phyloP scores from a whole-genome alignment of 306 rosid genomes.

The Rosa persica region DNA sequence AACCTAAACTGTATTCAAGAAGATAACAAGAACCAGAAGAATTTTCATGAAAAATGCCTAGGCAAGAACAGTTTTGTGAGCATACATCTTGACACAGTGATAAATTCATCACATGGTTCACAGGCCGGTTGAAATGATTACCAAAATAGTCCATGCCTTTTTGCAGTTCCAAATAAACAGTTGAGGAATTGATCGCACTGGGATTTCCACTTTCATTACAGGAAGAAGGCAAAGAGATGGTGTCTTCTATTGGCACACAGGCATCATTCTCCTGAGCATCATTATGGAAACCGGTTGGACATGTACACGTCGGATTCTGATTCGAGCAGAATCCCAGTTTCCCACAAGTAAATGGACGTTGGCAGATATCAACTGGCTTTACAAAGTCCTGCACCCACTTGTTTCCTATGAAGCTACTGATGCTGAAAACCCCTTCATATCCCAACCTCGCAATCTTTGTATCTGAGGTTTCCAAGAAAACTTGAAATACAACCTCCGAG shows the following conservation, averaged over 20 bases:
- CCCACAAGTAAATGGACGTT: conserved; percentile 18
- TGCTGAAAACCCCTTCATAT: conserved; percentile 7
- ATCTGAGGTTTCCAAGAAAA: not conserved
- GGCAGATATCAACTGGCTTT: conserved; percentile 13
- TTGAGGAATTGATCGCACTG: not conserved
- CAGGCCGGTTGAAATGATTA: conserved; percentile 10
- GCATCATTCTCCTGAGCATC: not conserved
- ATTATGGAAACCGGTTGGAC: conserved; percentile 11
- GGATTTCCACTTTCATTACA: not conserved
- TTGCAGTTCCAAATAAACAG: conserved; percentile 18
- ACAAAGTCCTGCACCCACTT: conserved; percentile 8
- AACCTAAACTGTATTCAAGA: conserved; percentile 9
- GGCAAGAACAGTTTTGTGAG: conserved; percentile 23
- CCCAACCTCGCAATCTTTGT: conserved; percentile 13
- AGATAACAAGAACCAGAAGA: conserved; percentile 26
- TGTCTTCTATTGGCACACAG: conserved; percentile 7
- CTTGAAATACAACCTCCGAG: not conserved
- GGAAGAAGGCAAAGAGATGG: conserved; percentile 20
- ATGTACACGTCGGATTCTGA: not conserved
- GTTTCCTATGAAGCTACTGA: not conserved
- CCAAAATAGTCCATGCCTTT: conserved; percentile 18
- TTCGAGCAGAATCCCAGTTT: conserved; percentile 14
- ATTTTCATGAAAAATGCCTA: conserved; percentile 13
- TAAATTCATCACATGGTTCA: not conserved
- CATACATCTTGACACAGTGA: conserved; percentile 15